Conservation (phyloP, 1,284 basidiomycete species). For the Coriolopsis trogii region DNA sequence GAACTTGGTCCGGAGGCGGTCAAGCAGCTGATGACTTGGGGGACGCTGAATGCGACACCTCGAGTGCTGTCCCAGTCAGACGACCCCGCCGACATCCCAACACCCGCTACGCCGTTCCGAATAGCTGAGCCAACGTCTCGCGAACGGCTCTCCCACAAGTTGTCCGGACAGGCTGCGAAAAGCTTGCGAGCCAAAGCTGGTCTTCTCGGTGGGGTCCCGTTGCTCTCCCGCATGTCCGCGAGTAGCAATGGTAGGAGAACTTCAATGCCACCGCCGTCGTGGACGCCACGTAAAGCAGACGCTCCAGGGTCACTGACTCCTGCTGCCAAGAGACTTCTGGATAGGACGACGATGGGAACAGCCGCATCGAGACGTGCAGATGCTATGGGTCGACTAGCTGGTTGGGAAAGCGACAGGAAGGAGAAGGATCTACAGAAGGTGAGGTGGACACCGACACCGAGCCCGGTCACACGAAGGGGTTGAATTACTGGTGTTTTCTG, state of each 20-base stretch:
- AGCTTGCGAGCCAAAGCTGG: slow-evolving; percentile 72
- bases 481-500: slow-evolving; percentile 11
- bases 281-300: slow-evolving; percentile 66
- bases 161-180: slow-evolving; percentile 74
- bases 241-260: slow-evolving; percentile 41
- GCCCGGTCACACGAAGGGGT: slow-evolving; percentile 38
- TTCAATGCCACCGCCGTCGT: slow-evolving; percentile 71
- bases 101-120: slow-evolving; percentile 67
- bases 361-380: slow-evolving; percentile 67
- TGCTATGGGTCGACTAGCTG: slow-evolving; percentile 62
- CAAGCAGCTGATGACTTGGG: slow-evolving; percentile 94
- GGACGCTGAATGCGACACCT: slow-evolving; percentile 85
- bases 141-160: slow-evolving; percentile 76
- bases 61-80: slow-evolving; percentile 75
- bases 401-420: slow-evolving; percentile 59
- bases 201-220: slow-evolving; percentile 43
- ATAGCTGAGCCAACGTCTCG: slow-evolving; percentile 71
- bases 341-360: slow-evolving; percentile 66
- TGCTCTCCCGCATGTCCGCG: slow-evolving; percentile 38
- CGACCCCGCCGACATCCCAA: slow-evolving; percentile 47
- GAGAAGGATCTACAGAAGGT: slow-evolving; percentile 65
- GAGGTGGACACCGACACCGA: slow-evolving; percentile 83
- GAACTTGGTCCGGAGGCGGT: slow-evolving; percentile 75
- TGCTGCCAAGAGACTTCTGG: slow-evolving; percentile 74
- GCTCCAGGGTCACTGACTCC: slow-evolving; percentile 78